A percentile compares a stretch with the other conserved stretches of the same genome.
phyloP scores from a whole-genome alignment of 2,329 filamentous ascomycete genomes.

The Trichophyton verrucosum region DNA sequence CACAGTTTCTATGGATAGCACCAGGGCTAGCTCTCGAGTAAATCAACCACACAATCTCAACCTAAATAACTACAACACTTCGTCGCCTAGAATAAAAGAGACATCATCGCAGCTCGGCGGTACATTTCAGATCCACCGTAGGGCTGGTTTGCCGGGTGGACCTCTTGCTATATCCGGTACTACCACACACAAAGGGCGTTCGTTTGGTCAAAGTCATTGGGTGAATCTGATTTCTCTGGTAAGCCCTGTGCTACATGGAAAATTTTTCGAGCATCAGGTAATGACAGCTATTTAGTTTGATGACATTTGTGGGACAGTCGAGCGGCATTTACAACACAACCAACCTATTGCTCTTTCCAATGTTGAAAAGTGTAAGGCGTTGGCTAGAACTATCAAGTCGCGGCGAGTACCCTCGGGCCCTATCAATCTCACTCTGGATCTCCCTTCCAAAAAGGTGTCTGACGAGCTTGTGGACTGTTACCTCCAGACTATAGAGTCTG shows the following conservation, averaged over 20 bases:
- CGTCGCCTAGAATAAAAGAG: constrained; percentile 27
- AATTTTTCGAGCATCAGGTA: neutral
- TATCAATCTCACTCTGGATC: constrained; percentile 23
- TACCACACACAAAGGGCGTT: constrained; percentile 41
- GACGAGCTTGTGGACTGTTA: constrained; percentile 44
- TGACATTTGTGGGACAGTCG: constrained; percentile 12
- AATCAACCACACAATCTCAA: constrained; percentile 27
- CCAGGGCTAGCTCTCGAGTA: constrained; percentile 19
- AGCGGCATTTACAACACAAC: constrained; percentile 19
- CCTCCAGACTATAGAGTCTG: constrained; percentile 44
- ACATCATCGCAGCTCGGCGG: constrained; percentile 30
- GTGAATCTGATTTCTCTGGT: constrained; percentile 38
- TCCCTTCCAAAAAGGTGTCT: constrained; percentile 37
- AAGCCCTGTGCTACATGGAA: constrained; percentile 25
- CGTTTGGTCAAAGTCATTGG: constrained; percentile 44
- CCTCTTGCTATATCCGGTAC: constrained; percentile 28
- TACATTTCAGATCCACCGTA: constrained; percentile 34
- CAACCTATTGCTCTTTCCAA: constrained; percentile 21
- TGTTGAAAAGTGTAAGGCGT: constrained; percentile 38
- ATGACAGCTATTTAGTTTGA: neutral
- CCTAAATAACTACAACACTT: constrained; percentile 11
- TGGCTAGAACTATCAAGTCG: constrained; percentile 41
- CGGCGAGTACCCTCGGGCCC: constrained; percentile 11
- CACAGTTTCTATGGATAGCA: neutral
- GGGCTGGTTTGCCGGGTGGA: constrained; percentile 24